phyloP scores from a whole-genome alignment of 768 basidiomycete species.

The Russula emetica region DNA sequence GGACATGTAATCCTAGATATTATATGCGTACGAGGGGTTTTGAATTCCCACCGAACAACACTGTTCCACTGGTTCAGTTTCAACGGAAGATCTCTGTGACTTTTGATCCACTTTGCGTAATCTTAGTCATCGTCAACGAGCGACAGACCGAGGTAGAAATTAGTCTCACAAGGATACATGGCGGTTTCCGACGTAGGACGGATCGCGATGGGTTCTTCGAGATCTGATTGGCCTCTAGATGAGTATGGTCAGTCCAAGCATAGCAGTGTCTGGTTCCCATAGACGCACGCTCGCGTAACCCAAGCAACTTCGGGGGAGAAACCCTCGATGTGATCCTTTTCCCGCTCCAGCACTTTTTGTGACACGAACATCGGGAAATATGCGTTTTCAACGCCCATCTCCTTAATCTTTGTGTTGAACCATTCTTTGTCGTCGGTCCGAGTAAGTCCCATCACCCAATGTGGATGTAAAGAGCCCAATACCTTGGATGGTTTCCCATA shows the following conservation, averaged over 20 bases:
- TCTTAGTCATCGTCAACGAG: slow-evolving; percentile 43
- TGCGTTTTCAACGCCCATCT: slow-evolving; percentile 91
- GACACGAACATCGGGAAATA: slow-evolving; percentile 99
- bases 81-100: slow-evolving; percentile 92
- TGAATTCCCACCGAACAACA: slow-evolving; percentile 99
- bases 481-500: slow-evolving; percentile 97
- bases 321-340: slow-evolving; percentile 98
- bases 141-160: slow-evolving; percentile 1
- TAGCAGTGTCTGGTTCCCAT: background rate
- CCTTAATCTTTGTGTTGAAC: slow-evolving; percentile 92
- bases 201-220: slow-evolving; percentile 97
- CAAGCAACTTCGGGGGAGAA: slow-evolving; percentile 99
- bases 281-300: slow-evolving; percentile 90
- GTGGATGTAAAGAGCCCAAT: slow-evolving; percentile 29
- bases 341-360: slow-evolving; percentile 83
- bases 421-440: slow-evolving; percentile 51
- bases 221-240: slow-evolving; percentile 78
- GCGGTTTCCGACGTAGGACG: slow-evolving; percentile 97
- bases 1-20: background rate
- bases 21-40: slow-evolving; percentile 77
- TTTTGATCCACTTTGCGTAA: slow-evolving; percentile 98
- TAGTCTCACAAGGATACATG: slow-evolving; percentile 91
- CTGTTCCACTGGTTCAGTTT: slow-evolving; percentile 99
- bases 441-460: background rate
- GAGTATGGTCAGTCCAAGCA: slow-evolving; percentile 4